A percentile compares a stretch with the other conserved stretches of the same genome.
Conservation (phyloP, 768 basidiomycete genomes). For the Suillus subaureus region DNA sequence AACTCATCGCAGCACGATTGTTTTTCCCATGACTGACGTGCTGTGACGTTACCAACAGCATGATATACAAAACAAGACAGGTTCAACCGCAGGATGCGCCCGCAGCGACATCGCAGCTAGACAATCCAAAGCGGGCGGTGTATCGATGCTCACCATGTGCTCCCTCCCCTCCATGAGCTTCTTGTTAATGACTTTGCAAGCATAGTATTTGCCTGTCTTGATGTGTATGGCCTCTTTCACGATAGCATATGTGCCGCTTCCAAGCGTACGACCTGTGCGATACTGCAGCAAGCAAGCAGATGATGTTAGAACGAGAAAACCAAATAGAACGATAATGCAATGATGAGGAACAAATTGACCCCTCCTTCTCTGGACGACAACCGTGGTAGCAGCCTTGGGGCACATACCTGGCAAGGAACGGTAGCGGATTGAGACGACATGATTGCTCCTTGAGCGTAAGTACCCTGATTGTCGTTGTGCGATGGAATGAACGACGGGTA, state of each 20-base stretch:
- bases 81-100: not conserved
- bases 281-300: conserved; percentile 49
- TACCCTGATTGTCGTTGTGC: conserved; percentile 19
- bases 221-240: conserved; percentile 96
- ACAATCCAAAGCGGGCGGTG: not conserved
- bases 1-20: conserved; percentile 13
- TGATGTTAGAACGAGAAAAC: conserved; percentile 1
- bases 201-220: conserved; percentile 91
- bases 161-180: conserved; percentile 98
- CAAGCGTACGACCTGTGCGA: conserved; percentile 84
- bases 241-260: conserved; percentile 93
- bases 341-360: not conserved
- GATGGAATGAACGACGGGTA: conserved; percentile 5
- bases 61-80: not conserved
- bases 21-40: conserved; percentile 9
- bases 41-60: conserved; percentile 4
- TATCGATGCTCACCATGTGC: conserved; percentile 75
- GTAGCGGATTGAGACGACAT: conserved; percentile 39
- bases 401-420: conserved; percentile 49
- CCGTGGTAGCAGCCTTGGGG: not conserved
- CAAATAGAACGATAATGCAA: conserved; percentile 11
- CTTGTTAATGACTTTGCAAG: conserved; percentile 99
- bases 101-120: not conserved
- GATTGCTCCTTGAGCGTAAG: conserved; percentile 10
- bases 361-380: conserved; percentile 7